phyloP scores from a whole-genome alignment of 2,329 filamentous ascomycete genomes.

The Aspergillus pseudotamarii region DNA sequence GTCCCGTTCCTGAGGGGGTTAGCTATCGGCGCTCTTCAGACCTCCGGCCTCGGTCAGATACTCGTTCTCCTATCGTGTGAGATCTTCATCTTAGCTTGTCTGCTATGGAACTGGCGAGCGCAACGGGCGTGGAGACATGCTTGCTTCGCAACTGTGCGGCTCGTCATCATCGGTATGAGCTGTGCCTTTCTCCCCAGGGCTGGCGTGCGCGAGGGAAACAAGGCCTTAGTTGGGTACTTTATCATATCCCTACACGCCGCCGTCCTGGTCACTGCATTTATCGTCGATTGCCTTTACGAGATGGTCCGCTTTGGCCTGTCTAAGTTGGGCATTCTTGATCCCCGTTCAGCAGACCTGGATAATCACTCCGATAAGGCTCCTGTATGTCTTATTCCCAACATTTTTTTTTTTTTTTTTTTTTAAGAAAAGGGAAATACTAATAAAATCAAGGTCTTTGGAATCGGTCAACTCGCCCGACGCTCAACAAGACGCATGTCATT shows the following conservation, averaged over 20 bases:
- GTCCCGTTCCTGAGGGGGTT: slow-evolving; percentile 14
- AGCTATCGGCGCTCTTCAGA: slow-evolving; percentile 14
- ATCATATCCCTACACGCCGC: background rate
- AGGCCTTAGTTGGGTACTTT: background rate
- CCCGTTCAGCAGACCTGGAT: background rate
- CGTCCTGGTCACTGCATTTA: background rate
- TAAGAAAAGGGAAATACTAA: background rate
- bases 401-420: too few species aligned
- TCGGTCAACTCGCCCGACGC: slow-evolving; percentile 5
- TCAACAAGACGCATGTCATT: slow-evolving; percentile 9
- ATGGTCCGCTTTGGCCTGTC: background rate
- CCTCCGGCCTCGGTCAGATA: slow-evolving; percentile 11
- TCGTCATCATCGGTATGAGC: background rate
- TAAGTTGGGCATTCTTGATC: background rate
- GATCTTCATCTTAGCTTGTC: background rate
- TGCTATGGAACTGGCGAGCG: background rate
- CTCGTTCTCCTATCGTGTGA: slow-evolving; percentile 8
- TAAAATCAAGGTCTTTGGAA: slow-evolving; percentile 5
- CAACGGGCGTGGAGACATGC: background rate
- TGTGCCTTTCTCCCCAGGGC: slow-evolving; percentile 2
- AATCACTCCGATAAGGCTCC: background rate
- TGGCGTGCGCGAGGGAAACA: background rate
- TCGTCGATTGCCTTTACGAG: background rate
- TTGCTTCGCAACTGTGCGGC: background rate
- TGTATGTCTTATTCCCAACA: background rate